phyloP scores from a whole-genome alignment of 441 rosid species.

The Biscutella laevigata region DNA sequence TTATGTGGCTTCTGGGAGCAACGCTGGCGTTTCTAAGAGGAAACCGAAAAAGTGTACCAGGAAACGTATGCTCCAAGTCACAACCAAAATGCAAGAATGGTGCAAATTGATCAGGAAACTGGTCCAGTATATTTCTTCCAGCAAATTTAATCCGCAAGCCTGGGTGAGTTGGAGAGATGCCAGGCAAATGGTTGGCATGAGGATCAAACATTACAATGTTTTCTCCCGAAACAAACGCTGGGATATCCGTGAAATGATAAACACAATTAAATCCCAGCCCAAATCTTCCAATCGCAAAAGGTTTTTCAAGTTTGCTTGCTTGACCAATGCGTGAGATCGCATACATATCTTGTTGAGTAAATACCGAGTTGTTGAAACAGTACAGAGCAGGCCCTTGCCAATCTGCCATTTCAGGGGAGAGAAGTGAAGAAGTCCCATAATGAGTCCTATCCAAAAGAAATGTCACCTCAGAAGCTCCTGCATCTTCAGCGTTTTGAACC shows the following conservation, averaged over 20 bases:
- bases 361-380: constrained; percentile 93
- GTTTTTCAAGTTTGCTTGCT: constrained; percentile 96
- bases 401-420: constrained; percentile 98
- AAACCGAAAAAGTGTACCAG: constrained; percentile 95
- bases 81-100: constrained; percentile 96
- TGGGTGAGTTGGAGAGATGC: constrained; percentile 96
- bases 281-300: constrained; percentile 96
- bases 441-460: constrained; percentile 96
- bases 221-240: constrained; percentile 95
- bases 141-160: constrained; percentile 89
- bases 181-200: constrained; percentile 92
- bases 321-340: constrained; percentile 99
- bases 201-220: constrained; percentile 99
- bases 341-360: constrained; percentile 93
- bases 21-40: constrained; percentile 74
- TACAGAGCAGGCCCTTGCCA: constrained; percentile 99
- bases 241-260: constrained; percentile 96
- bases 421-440: constrained; percentile 94
- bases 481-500: constrained; percentile 98
- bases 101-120: constrained; percentile 97
- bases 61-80: constrained; percentile 73
- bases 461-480: constrained; percentile 91
- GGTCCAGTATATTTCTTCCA: constrained; percentile 87
- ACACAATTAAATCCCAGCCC: constrained; percentile 98
- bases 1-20: constrained; percentile 84